Percentiles rank a stretch among this genome's conserved stretches.
phyloP scores from a whole-genome alignment of 805 yeast species.

The Cyberlindnera japonica region DNA sequence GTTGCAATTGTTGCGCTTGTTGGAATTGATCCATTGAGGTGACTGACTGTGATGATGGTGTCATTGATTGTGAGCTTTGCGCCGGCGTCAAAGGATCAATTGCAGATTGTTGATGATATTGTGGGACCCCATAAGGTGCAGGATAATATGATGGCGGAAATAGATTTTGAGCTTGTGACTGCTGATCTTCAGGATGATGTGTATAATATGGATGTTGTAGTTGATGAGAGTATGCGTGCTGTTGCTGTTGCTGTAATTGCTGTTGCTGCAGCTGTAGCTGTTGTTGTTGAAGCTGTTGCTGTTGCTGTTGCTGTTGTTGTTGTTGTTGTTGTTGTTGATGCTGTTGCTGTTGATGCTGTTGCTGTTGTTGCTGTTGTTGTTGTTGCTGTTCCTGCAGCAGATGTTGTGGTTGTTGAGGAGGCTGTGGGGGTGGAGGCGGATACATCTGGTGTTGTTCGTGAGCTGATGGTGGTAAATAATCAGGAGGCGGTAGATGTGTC shows the following conservation, averaged over 20 bases:
- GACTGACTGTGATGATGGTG: slow-evolving; percentile 1
- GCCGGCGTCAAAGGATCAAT: slow-evolving; percentile 9
- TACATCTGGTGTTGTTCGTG: neutral
- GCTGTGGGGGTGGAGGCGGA: neutral
- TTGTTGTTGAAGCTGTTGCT: neutral
- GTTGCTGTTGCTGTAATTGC: neutral
- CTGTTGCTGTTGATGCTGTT: neutral
- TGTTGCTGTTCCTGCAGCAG: neutral
- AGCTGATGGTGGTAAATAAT: neutral
- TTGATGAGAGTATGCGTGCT: neutral
- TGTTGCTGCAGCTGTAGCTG: neutral
- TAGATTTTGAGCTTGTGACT: neutral
- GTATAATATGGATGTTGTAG: neutral
- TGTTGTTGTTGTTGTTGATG: neutral
- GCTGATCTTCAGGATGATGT: neutral
- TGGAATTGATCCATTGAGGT: slow-evolving; percentile 1
- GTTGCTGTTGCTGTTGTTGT: slow-evolving; percentile 1
- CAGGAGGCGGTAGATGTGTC: neutral
- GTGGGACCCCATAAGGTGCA: neutral
- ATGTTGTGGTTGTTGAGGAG: neutral
- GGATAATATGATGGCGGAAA: neutral
- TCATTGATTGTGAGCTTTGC: slow-evolving; percentile 1
- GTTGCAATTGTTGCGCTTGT: neutral
- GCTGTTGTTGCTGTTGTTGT: neutral
- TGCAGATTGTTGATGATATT: slow-evolving; percentile 1